These are phyloP conservation scores for Protomyces arabidopsidicola DNA, from an alignment of 1,139 yeast genomes.

Conservation along the genomic window DNA sequence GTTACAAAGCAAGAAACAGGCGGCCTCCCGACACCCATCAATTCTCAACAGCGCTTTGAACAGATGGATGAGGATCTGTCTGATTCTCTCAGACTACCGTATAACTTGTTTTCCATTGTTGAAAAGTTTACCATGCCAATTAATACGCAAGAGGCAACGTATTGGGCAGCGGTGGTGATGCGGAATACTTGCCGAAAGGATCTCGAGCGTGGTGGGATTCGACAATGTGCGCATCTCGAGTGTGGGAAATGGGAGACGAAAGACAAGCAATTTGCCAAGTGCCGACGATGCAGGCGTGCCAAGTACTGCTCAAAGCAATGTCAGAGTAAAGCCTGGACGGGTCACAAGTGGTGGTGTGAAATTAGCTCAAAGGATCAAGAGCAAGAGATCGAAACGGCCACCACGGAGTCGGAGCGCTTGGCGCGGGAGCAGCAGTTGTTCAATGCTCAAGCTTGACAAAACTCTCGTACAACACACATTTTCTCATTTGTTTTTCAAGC, in stretches of 20 bases:
- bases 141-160: conserved; percentile 68
- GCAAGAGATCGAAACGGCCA: neutral
- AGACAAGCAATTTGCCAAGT: conserved; percentile 90
- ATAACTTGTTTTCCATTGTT: conserved; percentile 82
- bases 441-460: neutral
- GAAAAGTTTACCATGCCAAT: conserved; percentile 80
- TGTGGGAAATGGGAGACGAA: conserved; percentile 95
- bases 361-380: neutral
- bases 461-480: neutral
- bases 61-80: conserved; percentile 23
- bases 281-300: conserved; percentile 88
- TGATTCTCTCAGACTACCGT: conserved; percentile 17
- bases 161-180: conserved; percentile 97
- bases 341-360: conserved; percentile 90
- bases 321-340: conserved; percentile 86
- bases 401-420: neutral
- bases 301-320: conserved; percentile 92
- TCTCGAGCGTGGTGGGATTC: conserved; percentile 77
- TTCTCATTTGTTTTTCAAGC: neutral
- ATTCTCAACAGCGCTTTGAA: neutral
- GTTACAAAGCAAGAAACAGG: conserved; percentile 12
- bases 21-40: neutral
- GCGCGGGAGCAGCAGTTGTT: neutral
- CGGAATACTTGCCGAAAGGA: conserved; percentile 90
- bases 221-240: conserved; percentile 89